A percentile compares a stretch with the other conserved stretches of the same genome.
Evolutionary conservation across 768 basidiomycete species (phyloP).

Genomic region (Lyophyllum atratum): DNA sequence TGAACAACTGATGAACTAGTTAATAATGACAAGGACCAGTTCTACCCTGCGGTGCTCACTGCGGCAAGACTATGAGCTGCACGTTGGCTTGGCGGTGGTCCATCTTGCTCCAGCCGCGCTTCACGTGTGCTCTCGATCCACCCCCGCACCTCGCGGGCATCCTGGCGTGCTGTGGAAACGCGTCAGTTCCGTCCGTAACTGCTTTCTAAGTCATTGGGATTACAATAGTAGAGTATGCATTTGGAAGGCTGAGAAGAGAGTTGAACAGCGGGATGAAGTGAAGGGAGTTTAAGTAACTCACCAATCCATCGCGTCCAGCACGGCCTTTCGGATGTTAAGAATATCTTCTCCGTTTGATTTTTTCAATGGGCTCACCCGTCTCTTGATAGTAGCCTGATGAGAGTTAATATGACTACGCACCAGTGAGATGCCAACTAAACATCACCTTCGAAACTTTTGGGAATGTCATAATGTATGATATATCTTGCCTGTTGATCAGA

Average conservation of each 20-base stretch:
- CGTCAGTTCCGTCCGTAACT: background rate
- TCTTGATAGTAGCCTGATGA: conserved; percentile 81
- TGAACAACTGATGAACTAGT: conserved; percentile 28
- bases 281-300: conserved; percentile 31
- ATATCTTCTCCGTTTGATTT: background rate
- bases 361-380: conserved; percentile 53
- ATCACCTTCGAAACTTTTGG: conserved; percentile 81
- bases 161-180: conserved; percentile 67
- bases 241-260: conserved; percentile 62
- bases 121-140: conserved; percentile 51
- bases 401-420: conserved; percentile 1
- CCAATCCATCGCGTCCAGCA: conserved; percentile 77
- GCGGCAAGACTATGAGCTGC: conserved; percentile 62
- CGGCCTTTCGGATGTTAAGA: conserved; percentile 49
- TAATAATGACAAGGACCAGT: background rate
- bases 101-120: conserved; percentile 49
- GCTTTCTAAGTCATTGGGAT: conserved; percentile 20
- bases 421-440: background rate
- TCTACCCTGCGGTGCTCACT: conserved; percentile 38
- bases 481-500: conserved; percentile 42
- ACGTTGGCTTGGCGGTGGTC: conserved; percentile 67
- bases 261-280: background rate
- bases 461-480: conserved; percentile 80
- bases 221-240: conserved; percentile 84
- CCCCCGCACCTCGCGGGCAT: conserved; percentile 55